Evolutionary conservation across 2,329 filamentous ascomycete genomes (phyloP), one percentile per base, ranked within the genome.

Genomic region (Coleophoma eucalyptorum): DNA sequence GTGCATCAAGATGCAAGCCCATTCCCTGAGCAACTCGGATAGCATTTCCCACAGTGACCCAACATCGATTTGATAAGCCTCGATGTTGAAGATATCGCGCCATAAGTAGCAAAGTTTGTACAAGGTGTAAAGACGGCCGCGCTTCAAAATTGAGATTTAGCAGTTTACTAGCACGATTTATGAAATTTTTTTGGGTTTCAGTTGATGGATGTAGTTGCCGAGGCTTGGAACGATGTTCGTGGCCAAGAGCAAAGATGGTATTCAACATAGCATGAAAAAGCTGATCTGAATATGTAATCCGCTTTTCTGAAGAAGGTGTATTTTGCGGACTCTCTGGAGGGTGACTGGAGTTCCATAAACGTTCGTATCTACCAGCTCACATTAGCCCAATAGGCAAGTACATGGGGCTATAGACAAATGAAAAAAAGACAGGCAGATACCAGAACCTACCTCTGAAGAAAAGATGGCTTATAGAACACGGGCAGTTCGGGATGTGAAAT

Each of bases 11-110:
- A 38, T 64, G 61, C 26, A 64, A 45, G 11, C 61, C 60, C 15
- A 64, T 54, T 8, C 59, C 54, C 49, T 64, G 62, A 2, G 60
- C 61, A 16, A 62, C 54, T 10, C 62, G 58, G 32, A 64, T 57
- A 10, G 62, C 61, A 16, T 60, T 47, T 12, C 60, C 61, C n/a
- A 61, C 52, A 38, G 56, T 56, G 19, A 61, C 58, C 61, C 61
- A 64, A 34, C 60, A 61, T 12, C 49, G 41, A 42, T 55, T 58
- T 32, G 57, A 50, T 12, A 52, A 48, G 18, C 62, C 57, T n/a
- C 53, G 58, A 33, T 53, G 57, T 44, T 64, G 62, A 12, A 64
- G 55, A 50, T 63, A 64, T 33, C 59, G 59, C 18, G 52, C 55
- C 46, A 55, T 60, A 11, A 64, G 49, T n/a, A 63, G 43, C 18